Evolutionary conservation across 2,329 filamentous ascomycete genomes (phyloP), one percentile per base, ranked within the genome.

Genomic region (Arthrobotrys megalospora): DNA sequence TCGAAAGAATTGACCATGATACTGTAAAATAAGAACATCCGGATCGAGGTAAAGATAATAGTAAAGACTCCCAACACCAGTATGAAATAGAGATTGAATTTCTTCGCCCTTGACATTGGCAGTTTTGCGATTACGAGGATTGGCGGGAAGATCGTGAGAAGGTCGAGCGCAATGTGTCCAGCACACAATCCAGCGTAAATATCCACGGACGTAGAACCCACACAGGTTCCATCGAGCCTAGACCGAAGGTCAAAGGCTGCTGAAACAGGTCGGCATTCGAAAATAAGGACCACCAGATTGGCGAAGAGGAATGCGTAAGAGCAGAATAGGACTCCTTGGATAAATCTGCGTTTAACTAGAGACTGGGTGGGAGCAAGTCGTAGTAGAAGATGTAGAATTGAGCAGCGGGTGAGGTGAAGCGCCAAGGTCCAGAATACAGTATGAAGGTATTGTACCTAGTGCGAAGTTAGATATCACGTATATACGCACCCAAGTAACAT

Each of bases 371-470:
- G 68, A 11, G 76, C 63, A 3, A 79, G 69, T 24, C 76, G 45
- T 1, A 79, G 69, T 4, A 79, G 76, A 19, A 79, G 76, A 24
- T 79, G 76, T 4, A 79, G 55, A 6, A 79, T 75, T 4, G 76
- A 79, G 16, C 68, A 75, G 28, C 76, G 53, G 19, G 76, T 79
- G 12, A 79, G 70, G 19, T 79, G 76, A 12, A 79, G 64, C 0
- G 76, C 76, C n/a, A 79, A 6, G 3, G 70, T 75, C 76, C 76
- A 79, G 16, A 73, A 75, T 6, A 79, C 64, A 4, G 76, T 79
- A 62, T 79, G 76, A 19, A 79, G 58, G 45, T 73, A 79, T 70
- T 79, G 76, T 45, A 79, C 62, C 75, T 78, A 16, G n/a, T 53
- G 10, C 5, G 19, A 45, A 32, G 16, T 58, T 58, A 58, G 28